Evolutionary conservation across 225 moss, liverwort and hornwort species (phyloP).

Genomic region (Climacium dendroides): DNA sequence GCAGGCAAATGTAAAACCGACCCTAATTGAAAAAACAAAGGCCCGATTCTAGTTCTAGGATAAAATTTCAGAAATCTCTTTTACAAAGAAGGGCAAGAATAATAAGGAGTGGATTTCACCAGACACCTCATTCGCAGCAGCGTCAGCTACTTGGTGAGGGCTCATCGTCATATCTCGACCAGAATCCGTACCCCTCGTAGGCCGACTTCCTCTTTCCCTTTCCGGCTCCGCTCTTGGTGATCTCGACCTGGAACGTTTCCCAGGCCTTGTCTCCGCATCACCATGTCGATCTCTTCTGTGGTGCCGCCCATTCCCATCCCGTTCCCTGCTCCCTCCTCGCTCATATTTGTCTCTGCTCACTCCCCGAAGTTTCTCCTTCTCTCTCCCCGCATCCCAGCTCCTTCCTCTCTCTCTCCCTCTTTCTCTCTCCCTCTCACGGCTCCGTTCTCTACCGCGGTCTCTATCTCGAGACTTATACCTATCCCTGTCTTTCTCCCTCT

Average conservation of each 20-base stretch:
- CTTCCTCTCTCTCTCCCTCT: slow-evolving; percentile 1
- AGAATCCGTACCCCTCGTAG: background rate
- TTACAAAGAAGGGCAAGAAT: background rate
- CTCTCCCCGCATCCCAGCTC: slow-evolving; percentile 16
- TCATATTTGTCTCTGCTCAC: slow-evolving; percentile 8
- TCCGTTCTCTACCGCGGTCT: slow-evolving; percentile 7
- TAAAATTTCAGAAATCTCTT: background rate
- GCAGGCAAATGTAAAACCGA: background rate
- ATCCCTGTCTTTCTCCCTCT: slow-evolving; percentile 8
- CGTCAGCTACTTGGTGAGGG: slow-evolving; percentile 11
- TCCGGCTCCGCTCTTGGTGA: slow-evolving; percentile 16
- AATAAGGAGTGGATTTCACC: slow-evolving; percentile 59
- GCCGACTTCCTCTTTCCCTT: slow-evolving; percentile 4
- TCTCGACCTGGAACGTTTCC: slow-evolving; percentile 24
- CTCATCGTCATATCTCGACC: slow-evolving; percentile 12
- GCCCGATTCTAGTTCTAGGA: background rate
- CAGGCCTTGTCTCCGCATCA: slow-evolving; percentile 7
- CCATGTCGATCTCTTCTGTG: slow-evolving; percentile 9
- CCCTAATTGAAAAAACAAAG: background rate
- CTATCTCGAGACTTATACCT: background rate
- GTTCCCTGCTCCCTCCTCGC: slow-evolving; percentile 19
- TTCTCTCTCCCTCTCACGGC: slow-evolving; percentile 18
- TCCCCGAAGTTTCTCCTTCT: background rate
- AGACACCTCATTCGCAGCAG: slow-evolving; percentile 63
- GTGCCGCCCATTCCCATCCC: slow-evolving; percentile 3